Evolutionary conservation across 2,329 filamentous ascomycete species (phyloP), one percentile per base, ranked within the genome.

Genomic region (Laburnicola sp.): DNA sequence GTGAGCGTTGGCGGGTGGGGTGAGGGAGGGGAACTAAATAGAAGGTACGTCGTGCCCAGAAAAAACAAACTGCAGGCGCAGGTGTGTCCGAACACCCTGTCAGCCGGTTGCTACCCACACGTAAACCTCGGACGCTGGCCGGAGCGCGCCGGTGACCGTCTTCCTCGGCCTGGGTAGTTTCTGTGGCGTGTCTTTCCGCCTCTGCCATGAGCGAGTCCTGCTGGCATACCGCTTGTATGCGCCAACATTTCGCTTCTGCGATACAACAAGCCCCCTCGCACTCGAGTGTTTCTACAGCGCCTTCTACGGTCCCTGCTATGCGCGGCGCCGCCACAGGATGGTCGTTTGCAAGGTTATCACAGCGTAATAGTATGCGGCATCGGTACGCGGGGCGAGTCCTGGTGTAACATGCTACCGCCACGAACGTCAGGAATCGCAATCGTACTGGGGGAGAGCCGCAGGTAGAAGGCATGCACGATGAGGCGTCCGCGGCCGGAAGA

Each of bases 321-420:
- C 37, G 51, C 44, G 50, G 54, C 54, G 51, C 54, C 53, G 60
- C n/a, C n/a, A n/a, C 51, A 62, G 60, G 60, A 50, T 41, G 48
- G 23, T 28, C 26, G 43, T 65, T 58, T 60, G 63, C 64, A 59
- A 56, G 56, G 59, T 55, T 51, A 61, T 64, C 53, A 60, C 57
- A 49, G 51, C 50, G 56, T 50, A 45, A 30, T 57, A 54, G 54
- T 54, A 58, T 56, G 57, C 50, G 50, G 51, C 36, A 27, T 26
- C 27, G 21, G 43, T 26, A 39, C 55, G 57, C 58, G 56, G 58
- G 59, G 60, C 58, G 56, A 62, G 50, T 45, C 50, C 44, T 58
- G 56, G 62, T 61, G 64, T 57, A 55, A 63, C 60, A 59, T 59
- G 57, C 58, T 61, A 60, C 61, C 64, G 58, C 60, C 60, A 62